These are phyloP conservation scores for Umbelopsis sp. DNA, from an alignment of 192 early-diverging fungal species.

Conservation along the genomic window DNA sequence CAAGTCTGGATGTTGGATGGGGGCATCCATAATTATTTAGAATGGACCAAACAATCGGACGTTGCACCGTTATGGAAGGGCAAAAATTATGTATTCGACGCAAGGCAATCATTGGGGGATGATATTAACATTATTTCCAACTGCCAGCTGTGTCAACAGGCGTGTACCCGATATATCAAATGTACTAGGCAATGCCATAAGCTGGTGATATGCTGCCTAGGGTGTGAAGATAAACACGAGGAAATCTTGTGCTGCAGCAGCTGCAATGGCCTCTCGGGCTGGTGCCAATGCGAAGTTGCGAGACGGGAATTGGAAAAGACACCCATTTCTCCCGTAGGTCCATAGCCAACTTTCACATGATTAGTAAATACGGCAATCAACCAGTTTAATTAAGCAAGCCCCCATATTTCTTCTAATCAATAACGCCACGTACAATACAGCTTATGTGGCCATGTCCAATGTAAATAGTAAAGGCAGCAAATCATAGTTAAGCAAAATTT, in stretches of 20 bases:
- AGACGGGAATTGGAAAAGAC: constrained; percentile 1
- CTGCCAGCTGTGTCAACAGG: constrained; percentile 42
- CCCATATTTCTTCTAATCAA: too few relatives aligned
- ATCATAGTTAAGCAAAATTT: too few relatives aligned
- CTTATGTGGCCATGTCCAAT: too few relatives aligned
- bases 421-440: too few relatives aligned
- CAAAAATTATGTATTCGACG: constrained; percentile 76
- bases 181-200: constrained; percentile 56
- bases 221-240: constrained; percentile 11
- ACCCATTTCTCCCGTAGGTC: too few relatives aligned
- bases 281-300: constrained; percentile 3
- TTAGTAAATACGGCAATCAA: too few relatives aligned
- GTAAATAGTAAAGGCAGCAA: too few relatives aligned
- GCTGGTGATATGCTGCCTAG: constrained; percentile 49
- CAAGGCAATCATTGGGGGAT: constrained; percentile 55
- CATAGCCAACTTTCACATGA: too few relatives aligned
- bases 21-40: constrained; percentile 72
- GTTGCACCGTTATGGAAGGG: constrained; percentile 57
- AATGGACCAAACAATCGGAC: constrained; percentile 58
- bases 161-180: constrained; percentile 54
- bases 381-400: too few relatives aligned
- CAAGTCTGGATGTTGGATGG: constrained; percentile 69
- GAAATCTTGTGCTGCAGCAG: constrained; percentile 3
- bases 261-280: constrained; percentile 4
- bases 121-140: constrained; percentile 31